These are phyloP conservation scores for Aspergillus sojae DNA, from an alignment of 2,329 filamentous ascomycete species.

Conservation along the genomic window DNA sequence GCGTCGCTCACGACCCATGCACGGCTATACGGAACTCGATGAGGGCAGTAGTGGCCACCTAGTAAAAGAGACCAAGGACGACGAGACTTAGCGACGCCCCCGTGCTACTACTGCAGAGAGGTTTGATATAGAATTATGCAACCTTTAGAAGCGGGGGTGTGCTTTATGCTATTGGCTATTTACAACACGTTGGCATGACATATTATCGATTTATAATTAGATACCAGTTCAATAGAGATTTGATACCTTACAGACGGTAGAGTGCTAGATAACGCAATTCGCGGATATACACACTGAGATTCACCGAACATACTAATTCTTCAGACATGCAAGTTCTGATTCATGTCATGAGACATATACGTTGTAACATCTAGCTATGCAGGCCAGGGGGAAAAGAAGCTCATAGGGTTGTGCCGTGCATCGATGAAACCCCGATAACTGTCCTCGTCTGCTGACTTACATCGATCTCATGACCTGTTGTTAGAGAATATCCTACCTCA, in stretches of 20 bases:
- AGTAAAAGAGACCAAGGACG: neutral
- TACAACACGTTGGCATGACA: neutral
- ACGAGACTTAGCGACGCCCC: neutral
- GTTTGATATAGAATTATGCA: too few relatives aligned
- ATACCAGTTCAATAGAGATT: neutral
- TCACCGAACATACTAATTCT: neutral
- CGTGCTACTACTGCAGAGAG: neutral
- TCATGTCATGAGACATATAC: neutral
- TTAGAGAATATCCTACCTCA: neutral
- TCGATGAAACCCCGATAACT: neutral
- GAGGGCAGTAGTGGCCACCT: neutral
- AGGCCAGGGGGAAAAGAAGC: neutral
- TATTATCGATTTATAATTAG: neutral
- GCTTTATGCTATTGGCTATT: neutral
- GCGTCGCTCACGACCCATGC: slow-evolving; percentile 1
- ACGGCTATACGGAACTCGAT: slow-evolving; percentile 2
- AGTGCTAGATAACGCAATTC: neutral
- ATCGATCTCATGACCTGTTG: neutral
- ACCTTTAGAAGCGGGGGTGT: too few relatives aligned
- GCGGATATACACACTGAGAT: neutral
- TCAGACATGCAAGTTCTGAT: neutral
- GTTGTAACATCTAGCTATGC: neutral
- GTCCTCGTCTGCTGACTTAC: neutral
- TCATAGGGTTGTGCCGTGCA: neutral
- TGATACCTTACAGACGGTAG: neutral